Conservation (phyloP, 371 early-diverging fungal species). For the Quaeritorhiza haematococci region DNA sequence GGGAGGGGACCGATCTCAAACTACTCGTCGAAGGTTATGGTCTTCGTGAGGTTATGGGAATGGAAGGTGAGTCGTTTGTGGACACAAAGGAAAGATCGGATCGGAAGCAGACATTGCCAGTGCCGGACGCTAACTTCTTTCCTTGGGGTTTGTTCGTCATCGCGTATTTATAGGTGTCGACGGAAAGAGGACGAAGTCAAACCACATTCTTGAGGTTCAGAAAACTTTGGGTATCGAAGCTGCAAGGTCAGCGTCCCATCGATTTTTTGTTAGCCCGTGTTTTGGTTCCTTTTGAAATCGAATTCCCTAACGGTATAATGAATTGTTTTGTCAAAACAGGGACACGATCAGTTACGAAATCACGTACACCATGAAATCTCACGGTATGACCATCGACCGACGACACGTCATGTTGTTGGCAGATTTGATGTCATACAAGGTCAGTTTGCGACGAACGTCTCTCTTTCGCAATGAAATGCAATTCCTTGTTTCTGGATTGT, state of each 20-base stretch:
- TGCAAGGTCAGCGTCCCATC: constrained; percentile 53
- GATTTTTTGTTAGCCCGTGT: neutral
- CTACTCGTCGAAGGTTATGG: constrained; percentile 95
- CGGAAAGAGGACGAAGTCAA: constrained; percentile 76
- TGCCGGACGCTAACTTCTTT: too few species aligned
- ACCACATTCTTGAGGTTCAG: constrained; percentile 92
- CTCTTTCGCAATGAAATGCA: neutral
- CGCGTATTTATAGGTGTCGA: constrained; percentile 80
- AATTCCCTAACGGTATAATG: too few species aligned
- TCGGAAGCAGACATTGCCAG: neutral
- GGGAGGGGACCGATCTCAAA: constrained; percentile 39
- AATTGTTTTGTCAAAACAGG: constrained; percentile 12
- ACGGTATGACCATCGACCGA: constrained; percentile 96
- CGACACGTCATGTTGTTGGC: constrained; percentile 97
- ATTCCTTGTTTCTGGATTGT: neutral
- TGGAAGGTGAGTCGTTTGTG: constrained; percentile 28
- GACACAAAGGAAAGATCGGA: too few species aligned
- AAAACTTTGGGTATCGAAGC: constrained; percentile 97
- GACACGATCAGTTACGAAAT: constrained; percentile 77
- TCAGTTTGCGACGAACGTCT: too few species aligned
- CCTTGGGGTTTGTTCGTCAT: too few species aligned
- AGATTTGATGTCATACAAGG: constrained; percentile 97
- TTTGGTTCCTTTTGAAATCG: neutral
- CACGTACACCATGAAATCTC: constrained; percentile 77
- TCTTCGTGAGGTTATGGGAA: constrained; percentile 82